Percentiles rank a stretch among this genome's conserved stretches.
These are phyloP conservation scores for Globisporangium paroecandrum DNA, from an alignment of 352 stramenopile genomes.

Conservation along the genomic window DNA sequence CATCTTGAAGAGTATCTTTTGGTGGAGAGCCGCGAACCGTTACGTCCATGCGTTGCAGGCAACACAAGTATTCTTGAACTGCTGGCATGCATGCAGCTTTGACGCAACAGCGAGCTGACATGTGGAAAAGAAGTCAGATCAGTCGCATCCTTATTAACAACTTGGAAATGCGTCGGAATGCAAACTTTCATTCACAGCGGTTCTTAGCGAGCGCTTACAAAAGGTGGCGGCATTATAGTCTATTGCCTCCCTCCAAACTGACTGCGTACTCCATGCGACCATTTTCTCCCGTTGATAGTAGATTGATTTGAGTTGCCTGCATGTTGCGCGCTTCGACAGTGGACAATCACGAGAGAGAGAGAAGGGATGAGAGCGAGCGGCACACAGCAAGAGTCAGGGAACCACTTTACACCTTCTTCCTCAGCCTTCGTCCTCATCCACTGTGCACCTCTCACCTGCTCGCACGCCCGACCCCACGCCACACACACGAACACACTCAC, in stretches of 20 bases:
- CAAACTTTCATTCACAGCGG: conserved; percentile 2
- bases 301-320: not conserved
- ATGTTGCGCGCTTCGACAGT: not conserved
- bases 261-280: not conserved
- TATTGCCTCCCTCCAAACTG: conserved; percentile 7
- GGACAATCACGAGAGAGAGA: not conserved
- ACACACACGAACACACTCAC: conserved; percentile 6
- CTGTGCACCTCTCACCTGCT: not conserved
- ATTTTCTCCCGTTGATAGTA: not conserved
- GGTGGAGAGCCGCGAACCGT: not conserved
- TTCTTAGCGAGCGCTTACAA: not conserved
- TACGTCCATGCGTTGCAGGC: not conserved
- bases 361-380: not conserved
- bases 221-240: conserved; percentile 9
- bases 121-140: not conserved
- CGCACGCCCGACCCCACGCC: not conserved
- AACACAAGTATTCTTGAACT: not conserved
- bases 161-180: not conserved
- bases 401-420: not conserved
- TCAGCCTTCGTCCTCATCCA: not conserved
- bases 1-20: not conserved
- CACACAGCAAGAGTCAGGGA: not conserved
- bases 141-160: not conserved
- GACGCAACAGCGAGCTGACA: not conserved
- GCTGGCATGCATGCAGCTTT: not conserved